Percentiles rank a stretch among this genome's conserved stretches.
phyloP scores from a whole-genome alignment of 257 asterid species.

The Asclepias syriaca region DNA sequence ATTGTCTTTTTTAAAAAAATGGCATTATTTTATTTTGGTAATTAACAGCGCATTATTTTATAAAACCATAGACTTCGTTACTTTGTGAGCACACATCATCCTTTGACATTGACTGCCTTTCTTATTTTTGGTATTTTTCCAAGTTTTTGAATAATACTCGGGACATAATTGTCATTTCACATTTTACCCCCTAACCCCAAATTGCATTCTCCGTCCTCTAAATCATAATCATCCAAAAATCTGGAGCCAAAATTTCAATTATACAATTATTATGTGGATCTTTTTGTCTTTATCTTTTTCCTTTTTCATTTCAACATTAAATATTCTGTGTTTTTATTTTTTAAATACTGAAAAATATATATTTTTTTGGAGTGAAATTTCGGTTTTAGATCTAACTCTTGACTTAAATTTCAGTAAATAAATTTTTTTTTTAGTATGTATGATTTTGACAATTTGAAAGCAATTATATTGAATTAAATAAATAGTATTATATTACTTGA shows the following conservation, averaged over 20 bases:
- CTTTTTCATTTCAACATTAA: neutral
- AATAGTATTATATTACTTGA: neutral
- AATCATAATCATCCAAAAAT: neutral
- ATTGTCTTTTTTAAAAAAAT: neutral
- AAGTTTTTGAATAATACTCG: neutral
- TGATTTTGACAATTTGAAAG: neutral
- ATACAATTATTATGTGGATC: neutral
- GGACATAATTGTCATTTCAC: neutral
- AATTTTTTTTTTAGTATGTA: too few species aligned
- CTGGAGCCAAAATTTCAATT: neutral
- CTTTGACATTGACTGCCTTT: constrained; percentile 28
- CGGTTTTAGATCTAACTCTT: too few species aligned
- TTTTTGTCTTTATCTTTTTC: neutral
- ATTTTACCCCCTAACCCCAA: constrained; percentile 1
- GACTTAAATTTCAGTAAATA: neutral
- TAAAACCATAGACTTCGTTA: constrained; percentile 9
- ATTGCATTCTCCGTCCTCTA: neutral
- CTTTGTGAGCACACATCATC: constrained; percentile 29
- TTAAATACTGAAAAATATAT: too few species aligned
- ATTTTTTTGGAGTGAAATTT: too few species aligned
- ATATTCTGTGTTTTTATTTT: too few species aligned
- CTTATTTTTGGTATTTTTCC: neutral
- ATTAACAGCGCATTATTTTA: constrained; percentile 10
- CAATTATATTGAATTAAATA: neutral
- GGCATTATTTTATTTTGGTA: too few species aligned